These are phyloP conservation scores for Plectosphaerella sp. DNA, from an alignment of 2,329 filamentous ascomycete species.

Conservation along the genomic window DNA sequence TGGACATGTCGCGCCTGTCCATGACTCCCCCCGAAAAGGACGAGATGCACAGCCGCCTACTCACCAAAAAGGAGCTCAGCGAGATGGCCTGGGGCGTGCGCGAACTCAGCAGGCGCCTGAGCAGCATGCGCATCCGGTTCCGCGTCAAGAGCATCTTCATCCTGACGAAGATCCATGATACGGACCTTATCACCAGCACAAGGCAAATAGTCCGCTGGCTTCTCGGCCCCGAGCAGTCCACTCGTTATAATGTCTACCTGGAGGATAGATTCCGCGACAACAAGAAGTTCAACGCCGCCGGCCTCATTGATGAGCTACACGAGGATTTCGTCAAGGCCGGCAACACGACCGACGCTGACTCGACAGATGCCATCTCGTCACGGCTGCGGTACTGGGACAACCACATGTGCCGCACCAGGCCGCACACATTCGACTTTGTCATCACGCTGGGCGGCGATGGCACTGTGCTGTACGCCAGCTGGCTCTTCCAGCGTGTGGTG, in stretches of 20 bases:
- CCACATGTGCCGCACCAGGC: slow-evolving; percentile 69
- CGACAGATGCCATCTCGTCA: slow-evolving; percentile 30
- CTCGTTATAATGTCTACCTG: slow-evolving; percentile 74
- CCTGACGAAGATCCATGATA: slow-evolving; percentile 87
- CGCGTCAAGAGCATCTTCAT: slow-evolving; percentile 81
- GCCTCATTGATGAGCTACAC: slow-evolving; percentile 60
- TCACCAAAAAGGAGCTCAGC: slow-evolving; percentile 91
- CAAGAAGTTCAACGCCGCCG: slow-evolving; percentile 67
- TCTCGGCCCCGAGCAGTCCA: slow-evolving; percentile 62
- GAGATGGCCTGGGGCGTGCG: slow-evolving; percentile 97
- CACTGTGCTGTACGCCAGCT: slow-evolving; percentile 94
- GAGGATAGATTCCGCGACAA: slow-evolving; percentile 71
- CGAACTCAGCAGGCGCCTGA: slow-evolving; percentile 80
- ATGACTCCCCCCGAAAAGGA: slow-evolving; percentile 3
- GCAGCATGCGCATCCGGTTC: slow-evolving; percentile 77
- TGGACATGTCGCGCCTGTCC: slow-evolving; percentile 25
- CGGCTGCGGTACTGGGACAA: slow-evolving; percentile 81
- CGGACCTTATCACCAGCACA: slow-evolving; percentile 71
- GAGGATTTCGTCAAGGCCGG: slow-evolving; percentile 33
- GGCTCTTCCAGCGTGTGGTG: slow-evolving; percentile 93
- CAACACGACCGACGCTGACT: slow-evolving; percentile 25
- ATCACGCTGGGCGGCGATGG: slow-evolving; percentile 91
- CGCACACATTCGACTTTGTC: slow-evolving; percentile 90
- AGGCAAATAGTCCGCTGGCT: slow-evolving; percentile 78
- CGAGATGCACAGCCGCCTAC: slow-evolving; percentile 58